Base-by-base conservation (phyloP, 1,284 basidiomycete species). In the Pseudozyma sp. region DNA sequence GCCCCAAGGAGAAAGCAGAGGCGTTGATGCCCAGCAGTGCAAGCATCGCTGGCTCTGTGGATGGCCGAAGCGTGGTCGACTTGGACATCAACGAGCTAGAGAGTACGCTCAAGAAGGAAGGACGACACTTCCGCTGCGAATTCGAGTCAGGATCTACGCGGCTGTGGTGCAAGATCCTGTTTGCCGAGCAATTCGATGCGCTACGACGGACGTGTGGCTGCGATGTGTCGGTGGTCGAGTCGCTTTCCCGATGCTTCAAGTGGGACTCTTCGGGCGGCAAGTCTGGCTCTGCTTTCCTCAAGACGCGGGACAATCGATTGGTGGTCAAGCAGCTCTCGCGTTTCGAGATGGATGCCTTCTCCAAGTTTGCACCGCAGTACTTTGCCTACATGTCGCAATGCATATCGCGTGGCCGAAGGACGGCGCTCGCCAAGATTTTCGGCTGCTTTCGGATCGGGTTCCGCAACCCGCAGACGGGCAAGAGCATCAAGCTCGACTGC, bases 261-360 rank as follows among this genome's bases (percentile, higher is more conserved):
- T 99, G 96, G 92, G 92, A 99, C 83, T 92, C 94, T 2, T 92
- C 89, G 58, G 97, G 97, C 31, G 97, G 97, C 39, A 99, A 99
- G 85, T 96, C 94, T 2, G 96, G 96, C 11, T 96, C 94, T 7
- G 94, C 93, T 0, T 99, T 99, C 86, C 86, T 99, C 77, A 99
- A 98, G 86, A 82, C 82, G 52, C 42, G 78, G 93, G 97, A 99
- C 84, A 94, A 98, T 83, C 93, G 97, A 5, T 96, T 99, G 87
- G 95, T 99, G 75, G 94, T 97, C 49, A 99, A 99, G 83, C 96
- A 97, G 81, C 89, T 99, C 34, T 97, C 94, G 0, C 89, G 90
- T 59, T 88, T 92, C 42, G 97, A 99, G 84, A 88, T 98, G 79
- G 94, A 97, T 81, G 92, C 93, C 0, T 93, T 99, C 89, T 93